phyloP scores from a whole-genome alignment of 768 basidiomycete species.

The Boletus sp. region DNA sequence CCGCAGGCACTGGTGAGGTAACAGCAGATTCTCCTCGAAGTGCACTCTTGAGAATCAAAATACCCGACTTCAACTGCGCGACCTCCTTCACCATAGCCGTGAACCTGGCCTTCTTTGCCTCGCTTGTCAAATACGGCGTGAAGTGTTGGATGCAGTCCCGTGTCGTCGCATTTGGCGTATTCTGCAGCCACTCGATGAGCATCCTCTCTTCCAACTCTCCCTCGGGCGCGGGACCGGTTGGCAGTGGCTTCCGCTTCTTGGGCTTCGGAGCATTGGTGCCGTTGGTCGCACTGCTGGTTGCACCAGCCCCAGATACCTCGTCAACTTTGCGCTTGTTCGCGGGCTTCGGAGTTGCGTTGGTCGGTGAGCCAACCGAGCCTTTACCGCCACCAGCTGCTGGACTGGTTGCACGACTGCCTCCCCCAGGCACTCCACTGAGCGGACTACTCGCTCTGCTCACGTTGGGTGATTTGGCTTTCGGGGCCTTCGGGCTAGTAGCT shows the following conservation, averaged over 20 bases:
- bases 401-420: slow-evolving; percentile 53
- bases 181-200: slow-evolving; percentile 76
- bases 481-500: slow-evolving; percentile 77
- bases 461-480: slow-evolving; percentile 51
- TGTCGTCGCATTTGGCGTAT: slow-evolving; percentile 67
- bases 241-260: slow-evolving; percentile 54
- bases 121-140: slow-evolving; percentile 68
- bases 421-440: slow-evolving; percentile 35
- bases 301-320: slow-evolving; percentile 32
- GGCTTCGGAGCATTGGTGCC: slow-evolving; percentile 38
- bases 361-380: slow-evolving; percentile 25
- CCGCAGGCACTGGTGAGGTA: slow-evolving; percentile 22
- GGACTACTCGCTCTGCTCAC: slow-evolving; percentile 61
- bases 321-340: slow-evolving; percentile 63
- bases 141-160: slow-evolving; percentile 81
- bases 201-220: slow-evolving; percentile 62
- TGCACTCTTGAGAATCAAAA: slow-evolving; percentile 54
- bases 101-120: slow-evolving; percentile 68
- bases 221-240: slow-evolving; percentile 40
- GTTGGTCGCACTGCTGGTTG: slow-evolving; percentile 10
- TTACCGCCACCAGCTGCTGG: slow-evolving; percentile 25
- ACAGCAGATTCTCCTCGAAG: slow-evolving; percentile 32
- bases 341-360: slow-evolving; percentile 36
- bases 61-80: slow-evolving; percentile 66
- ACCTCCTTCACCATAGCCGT: slow-evolving; percentile 80